Evolutionary conservation across 139 green algal species (phyloP).

Genomic region (Tetraselmis striata): DNA sequence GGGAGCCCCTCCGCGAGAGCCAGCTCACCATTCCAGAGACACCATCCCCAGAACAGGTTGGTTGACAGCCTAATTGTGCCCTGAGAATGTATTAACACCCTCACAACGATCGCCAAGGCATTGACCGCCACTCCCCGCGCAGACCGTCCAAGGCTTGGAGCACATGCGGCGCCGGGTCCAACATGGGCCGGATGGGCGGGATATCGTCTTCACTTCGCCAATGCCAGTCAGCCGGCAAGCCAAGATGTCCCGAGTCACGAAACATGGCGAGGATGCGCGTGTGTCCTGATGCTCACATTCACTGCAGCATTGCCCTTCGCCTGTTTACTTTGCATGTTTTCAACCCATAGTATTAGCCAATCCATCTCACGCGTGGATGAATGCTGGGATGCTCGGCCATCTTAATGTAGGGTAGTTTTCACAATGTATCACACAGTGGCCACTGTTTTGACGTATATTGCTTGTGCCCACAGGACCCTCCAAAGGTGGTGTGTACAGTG

Average conservation of each 20-base stretch:
- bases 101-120: conserved; percentile 6
- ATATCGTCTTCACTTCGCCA: conserved; percentile 1
- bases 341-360: no score
- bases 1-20: conserved; percentile 25
- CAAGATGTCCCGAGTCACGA: background rate
- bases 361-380: conserved; percentile 13
- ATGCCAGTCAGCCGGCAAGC: background rate
- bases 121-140: background rate
- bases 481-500: conserved; percentile 18
- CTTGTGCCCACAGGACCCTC: background rate
- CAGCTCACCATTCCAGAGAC: conserved; percentile 80
- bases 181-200: conserved; percentile 44
- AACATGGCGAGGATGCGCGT: no score
- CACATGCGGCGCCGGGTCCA: conserved; percentile 54
- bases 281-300: no score
- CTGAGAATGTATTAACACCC: conserved; percentile 10
- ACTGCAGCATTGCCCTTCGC: no score
- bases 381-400: no score
- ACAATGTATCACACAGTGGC: no score
- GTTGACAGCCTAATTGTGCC: no score
- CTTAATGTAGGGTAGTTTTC: no score
- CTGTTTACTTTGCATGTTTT: no score
- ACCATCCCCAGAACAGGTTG: conserved; percentile 44
- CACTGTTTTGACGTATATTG: no score
- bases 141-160: conserved; percentile 25